Base-by-base conservation (phyloP, 495 filamentous ascomycete genomes). In the Aspergillus kassunensis region DNA sequence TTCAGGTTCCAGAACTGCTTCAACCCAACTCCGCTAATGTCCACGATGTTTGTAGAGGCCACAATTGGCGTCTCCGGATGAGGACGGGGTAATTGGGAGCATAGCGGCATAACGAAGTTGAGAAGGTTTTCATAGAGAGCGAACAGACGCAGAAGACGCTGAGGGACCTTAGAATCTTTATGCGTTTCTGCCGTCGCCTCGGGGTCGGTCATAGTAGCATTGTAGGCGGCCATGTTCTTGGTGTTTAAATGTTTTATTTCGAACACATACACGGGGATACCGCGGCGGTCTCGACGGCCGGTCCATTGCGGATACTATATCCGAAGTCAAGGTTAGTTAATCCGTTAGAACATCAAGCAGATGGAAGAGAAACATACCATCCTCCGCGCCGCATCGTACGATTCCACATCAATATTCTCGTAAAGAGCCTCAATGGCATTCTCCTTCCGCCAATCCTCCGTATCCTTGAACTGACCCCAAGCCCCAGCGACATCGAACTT, bases 1-100 rank as follows among this genome's bases (percentile, higher is more conserved):
- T 90, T 90, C 63, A 96, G 71, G 68, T 91, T 90, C 91, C 91
- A 96, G 63, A 96, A 92, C 71, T 92, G 89, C 75, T 87, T 88
- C 67, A 96, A 66, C 13, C 89, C 87, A 4, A 95, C 89, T 25
- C 82, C 78, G 43, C 81, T 86, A 46, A 96, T 85, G 65, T 96
- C 90, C 48, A 95, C 89, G 47, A 96, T 92, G 66, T 93, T 95
- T 57, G 85, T 95, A 49, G 81, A 86, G 47, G 90, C 83, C n/a
- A 88, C 87, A 40, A 93, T 86, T 3, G 90, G 90, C 9, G 84
- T 90, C 43, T 83, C 77, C 12, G 83, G 75, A 64, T 90, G 74
- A 3, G 84, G 79, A 58, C 91, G 79, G 51, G 88, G 77, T 24
- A 92, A 74, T 35, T 83, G 76, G 12, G 89, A 85, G 64, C 86